Evolutionary conservation across 768 basidiomycete species (phyloP).

Genomic region (Tylopilus felleus): DNA sequence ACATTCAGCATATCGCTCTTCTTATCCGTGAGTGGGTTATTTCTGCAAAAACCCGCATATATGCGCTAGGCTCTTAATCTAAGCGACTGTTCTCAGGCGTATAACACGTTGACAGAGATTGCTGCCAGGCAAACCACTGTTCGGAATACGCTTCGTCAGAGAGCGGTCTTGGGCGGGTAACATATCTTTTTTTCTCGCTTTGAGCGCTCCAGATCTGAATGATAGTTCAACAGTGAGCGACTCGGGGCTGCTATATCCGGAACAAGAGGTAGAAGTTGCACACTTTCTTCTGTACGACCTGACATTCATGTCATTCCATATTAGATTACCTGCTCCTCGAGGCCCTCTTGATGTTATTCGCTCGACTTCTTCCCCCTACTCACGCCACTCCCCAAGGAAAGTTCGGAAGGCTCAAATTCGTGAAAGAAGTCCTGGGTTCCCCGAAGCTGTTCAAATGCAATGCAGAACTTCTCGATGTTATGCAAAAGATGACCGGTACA

Average conservation of each 20-base stretch:
- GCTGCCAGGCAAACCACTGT: slow-evolving; percentile 40
- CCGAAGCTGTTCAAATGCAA: slow-evolving; percentile 36
- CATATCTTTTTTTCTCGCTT: neutral
- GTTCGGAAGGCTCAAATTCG: slow-evolving; percentile 42
- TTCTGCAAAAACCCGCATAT: slow-evolving; percentile 19
- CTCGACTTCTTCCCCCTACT: slow-evolving; percentile 48
- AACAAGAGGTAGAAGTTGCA: slow-evolving; percentile 42
- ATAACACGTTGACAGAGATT: slow-evolving; percentile 49
- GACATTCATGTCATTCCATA: neutral
- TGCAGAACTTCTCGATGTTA: slow-evolving; percentile 35
- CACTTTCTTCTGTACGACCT: neutral
- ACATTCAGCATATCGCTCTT: slow-evolving; percentile 25
- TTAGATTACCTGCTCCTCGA: slow-evolving; percentile 59
- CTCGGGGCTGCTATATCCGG: slow-evolving; percentile 49
- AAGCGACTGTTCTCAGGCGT: slow-evolving; percentile 41
- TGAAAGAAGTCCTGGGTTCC: slow-evolving; percentile 49
- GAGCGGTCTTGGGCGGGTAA: slow-evolving; percentile 49
- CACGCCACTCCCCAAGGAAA: slow-evolving; percentile 34
- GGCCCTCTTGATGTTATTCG: slow-evolving; percentile 53
- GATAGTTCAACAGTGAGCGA: slow-evolving; percentile 32
- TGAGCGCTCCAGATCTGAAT: neutral
- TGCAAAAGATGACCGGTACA: slow-evolving; percentile 40
- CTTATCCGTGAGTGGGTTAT: slow-evolving; percentile 21
- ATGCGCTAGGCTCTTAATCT: slow-evolving; percentile 23
- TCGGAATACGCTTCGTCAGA: slow-evolving; percentile 44